Conservation (phyloP, 345 rosid species). For the Arabidopsis thaliana region DNA sequence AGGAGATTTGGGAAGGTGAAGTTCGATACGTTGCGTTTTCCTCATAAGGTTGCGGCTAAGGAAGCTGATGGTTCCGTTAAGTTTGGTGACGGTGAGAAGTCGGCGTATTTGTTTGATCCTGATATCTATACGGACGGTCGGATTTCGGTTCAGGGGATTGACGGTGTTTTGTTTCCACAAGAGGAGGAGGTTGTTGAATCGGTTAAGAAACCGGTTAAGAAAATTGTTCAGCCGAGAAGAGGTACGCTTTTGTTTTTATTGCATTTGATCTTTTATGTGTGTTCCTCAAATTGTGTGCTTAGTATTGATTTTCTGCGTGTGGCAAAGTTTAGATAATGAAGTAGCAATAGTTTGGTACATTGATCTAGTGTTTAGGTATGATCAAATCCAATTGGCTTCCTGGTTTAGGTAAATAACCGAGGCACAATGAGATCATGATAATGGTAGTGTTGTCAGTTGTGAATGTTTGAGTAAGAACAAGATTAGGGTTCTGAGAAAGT, state of each 20-base stretch:
- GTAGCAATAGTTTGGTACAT: not conserved
- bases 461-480: constrained; percentile 4
- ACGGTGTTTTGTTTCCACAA: constrained; percentile 66
- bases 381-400: not conserved
- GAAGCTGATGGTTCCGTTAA: constrained; percentile 98
- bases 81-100: constrained; percentile 73
- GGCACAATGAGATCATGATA: constrained; percentile 12
- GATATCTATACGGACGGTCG: constrained; percentile 82
- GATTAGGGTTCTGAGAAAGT: not conserved
- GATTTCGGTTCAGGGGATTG: constrained; percentile 82
- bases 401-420: not conserved
- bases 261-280: not conserved
- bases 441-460: constrained; percentile 21
- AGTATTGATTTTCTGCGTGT: not conserved
- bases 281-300: not conserved
- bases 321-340: constrained; percentile 27
- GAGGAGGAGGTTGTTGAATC: constrained; percentile 47
- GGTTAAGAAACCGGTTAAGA: constrained; percentile 57
- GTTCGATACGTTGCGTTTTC: constrained; percentile 70
- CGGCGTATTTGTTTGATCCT: constrained; percentile 90
- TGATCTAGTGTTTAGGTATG: constrained; percentile 11
- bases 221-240: constrained; percentile 74
- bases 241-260: constrained; percentile 48
- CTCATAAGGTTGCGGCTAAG: constrained; percentile 73
- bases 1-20: constrained; percentile 69